phyloP scores from a whole-genome alignment of 202 grass and related monocot genomes.

The Carex sylvatica region DNA sequence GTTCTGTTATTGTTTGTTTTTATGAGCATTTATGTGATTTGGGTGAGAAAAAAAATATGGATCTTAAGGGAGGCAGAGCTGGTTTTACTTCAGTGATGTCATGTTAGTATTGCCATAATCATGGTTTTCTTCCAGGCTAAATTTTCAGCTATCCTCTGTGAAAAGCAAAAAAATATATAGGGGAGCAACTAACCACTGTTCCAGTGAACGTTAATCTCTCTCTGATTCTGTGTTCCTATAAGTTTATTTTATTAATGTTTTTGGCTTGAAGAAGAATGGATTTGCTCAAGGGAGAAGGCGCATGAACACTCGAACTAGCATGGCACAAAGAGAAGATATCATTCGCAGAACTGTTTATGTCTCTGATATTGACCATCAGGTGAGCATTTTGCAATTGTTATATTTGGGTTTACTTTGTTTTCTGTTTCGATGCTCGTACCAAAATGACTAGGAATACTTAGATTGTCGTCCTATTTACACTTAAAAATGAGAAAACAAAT shows the following conservation, averaged over 20 bases:
- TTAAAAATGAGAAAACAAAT: neutral
- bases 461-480: neutral
- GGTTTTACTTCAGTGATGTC: neutral
- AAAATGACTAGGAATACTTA: neutral
- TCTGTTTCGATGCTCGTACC: neutral
- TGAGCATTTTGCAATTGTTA: constrained; percentile 13
- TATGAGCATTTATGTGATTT: neutral
- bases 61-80: neutral
- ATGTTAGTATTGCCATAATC: neutral
- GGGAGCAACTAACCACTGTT: neutral
- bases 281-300: constrained; percentile 56
- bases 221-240: constrained; percentile 22
- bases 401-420: neutral
- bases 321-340: constrained; percentile 84
- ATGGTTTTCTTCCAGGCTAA: neutral
- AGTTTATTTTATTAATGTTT: constrained; percentile 23
- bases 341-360: constrained; percentile 92
- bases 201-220: neutral
- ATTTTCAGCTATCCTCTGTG: neutral
- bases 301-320: constrained; percentile 74
- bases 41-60: neutral
- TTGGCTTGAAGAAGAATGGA: constrained; percentile 49
- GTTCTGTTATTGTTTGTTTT: constrained; percentile 1
- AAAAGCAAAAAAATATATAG: neutral
- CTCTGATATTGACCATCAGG: constrained; percentile 96